These are phyloP conservation scores for Cladophialophora psammophila DNA, from an alignment of 2,329 filamentous ascomycete genomes.

Conservation along the genomic window DNA sequence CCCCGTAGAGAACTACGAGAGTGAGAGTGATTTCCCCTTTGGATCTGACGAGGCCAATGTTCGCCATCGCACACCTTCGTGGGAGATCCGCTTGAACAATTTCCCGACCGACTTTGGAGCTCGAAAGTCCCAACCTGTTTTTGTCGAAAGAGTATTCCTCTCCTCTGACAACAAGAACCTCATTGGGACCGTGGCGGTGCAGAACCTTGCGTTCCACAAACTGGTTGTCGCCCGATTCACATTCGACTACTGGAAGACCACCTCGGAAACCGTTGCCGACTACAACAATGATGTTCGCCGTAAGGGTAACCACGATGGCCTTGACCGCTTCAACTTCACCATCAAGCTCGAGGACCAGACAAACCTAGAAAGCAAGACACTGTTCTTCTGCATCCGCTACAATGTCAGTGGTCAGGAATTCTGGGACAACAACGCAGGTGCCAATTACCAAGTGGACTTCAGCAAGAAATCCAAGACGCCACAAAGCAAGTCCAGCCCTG, in stretches of 20 bases:
- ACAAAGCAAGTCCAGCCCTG: constrained; percentile 53
- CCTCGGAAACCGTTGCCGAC: constrained; percentile 90
- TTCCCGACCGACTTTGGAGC: constrained; percentile 73
- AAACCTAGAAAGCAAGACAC: constrained; percentile 88
- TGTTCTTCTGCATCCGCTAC: constrained; percentile 92
- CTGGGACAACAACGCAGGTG: constrained; percentile 90
- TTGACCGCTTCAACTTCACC: constrained; percentile 91
- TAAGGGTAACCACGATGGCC: constrained; percentile 66
- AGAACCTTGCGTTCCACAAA: constrained; percentile 91
- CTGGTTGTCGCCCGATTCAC: constrained; percentile 91
- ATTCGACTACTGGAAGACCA: constrained; percentile 98
- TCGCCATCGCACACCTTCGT: constrained; percentile 61
- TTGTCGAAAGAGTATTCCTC: constrained; percentile 84
- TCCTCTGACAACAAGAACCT: constrained; percentile 87
- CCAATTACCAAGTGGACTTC: constrained; percentile 96
- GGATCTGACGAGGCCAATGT: constrained; percentile 57
- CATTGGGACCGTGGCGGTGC: constrained; percentile 81
- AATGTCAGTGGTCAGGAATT: constrained; percentile 81
- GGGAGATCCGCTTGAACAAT: constrained; percentile 85
- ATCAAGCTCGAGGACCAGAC: constrained; percentile 92
- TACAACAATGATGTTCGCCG: constrained; percentile 80
- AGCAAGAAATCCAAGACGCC: constrained; percentile 74
- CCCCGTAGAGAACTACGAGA: constrained; percentile 85
- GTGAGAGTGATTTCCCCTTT: constrained; percentile 90
- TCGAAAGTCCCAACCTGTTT: constrained; percentile 69